phyloP scores from a whole-genome alignment of 768 basidiomycete genomes.

The Auriscalpium microsporum region DNA sequence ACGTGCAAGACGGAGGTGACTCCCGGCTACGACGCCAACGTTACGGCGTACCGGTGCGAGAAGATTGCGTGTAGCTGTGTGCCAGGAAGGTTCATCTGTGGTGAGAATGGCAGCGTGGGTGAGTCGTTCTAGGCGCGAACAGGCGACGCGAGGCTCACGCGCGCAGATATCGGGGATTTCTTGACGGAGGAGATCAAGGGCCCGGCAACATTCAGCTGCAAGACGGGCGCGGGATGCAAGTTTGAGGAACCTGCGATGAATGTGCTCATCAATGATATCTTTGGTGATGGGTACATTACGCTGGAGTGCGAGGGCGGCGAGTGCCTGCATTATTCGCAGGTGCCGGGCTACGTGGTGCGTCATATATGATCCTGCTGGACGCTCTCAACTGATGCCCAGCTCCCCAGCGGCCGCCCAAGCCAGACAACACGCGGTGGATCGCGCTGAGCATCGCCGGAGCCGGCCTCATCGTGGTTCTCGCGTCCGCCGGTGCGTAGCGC shows the following conservation, averaged over 20 bases:
- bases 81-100: conserved; percentile 91
- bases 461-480: conserved; percentile 61
- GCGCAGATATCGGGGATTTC: conserved; percentile 87
- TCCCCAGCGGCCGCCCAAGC: conserved; percentile 63
- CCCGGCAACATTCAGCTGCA: conserved; percentile 81
- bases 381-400: background rate
- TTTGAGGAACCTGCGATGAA: conserved; percentile 99
- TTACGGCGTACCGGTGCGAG: conserved; percentile 72
- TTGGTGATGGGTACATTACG: conserved; percentile 87
- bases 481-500: conserved; percentile 44
- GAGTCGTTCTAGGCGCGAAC: conserved; percentile 21
- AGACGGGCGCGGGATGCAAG: conserved; percentile 59
- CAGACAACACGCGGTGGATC: conserved; percentile 75
- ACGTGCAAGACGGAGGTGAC: conserved; percentile 46
- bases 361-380: background rate
- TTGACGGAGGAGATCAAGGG: conserved; percentile 83
- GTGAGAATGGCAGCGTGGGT: conserved; percentile 92
- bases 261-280: conserved; percentile 83
- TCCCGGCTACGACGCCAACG: conserved; percentile 55
- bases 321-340: conserved; percentile 88
- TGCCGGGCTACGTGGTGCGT: conserved; percentile 82
- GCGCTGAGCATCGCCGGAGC: conserved; percentile 79
- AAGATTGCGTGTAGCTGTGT: conserved; percentile 87
- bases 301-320: conserved; percentile 84
- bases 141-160: too few species aligned